These are phyloP conservation scores for Periglandula ipomoeae DNA, from an alignment of 2,329 filamentous ascomycete species.

Conservation along the genomic window DNA sequence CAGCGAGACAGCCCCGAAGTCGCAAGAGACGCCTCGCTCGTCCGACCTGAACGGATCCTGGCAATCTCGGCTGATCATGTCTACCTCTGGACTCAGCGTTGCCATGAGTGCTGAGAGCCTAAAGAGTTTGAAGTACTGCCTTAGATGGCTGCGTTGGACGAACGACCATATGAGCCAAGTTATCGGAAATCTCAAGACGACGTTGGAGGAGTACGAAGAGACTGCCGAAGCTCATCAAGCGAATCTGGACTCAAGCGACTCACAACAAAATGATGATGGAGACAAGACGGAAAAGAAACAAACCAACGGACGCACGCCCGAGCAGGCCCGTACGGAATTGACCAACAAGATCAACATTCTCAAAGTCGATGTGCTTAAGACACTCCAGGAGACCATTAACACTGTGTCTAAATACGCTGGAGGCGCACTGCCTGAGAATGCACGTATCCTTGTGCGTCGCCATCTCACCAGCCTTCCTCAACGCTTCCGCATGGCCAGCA, in stretches of 20 bases:
- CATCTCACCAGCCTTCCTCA: conserved; percentile 80
- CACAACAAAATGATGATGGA: conserved; percentile 3
- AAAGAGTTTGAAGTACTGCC: conserved; percentile 73
- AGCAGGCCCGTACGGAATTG: conserved; percentile 32
- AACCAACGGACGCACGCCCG: conserved; percentile 13
- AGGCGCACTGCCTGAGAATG: conserved; percentile 85
- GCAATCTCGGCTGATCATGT: conserved; percentile 80
- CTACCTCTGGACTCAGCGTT: conserved; percentile 81
- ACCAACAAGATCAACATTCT: conserved; percentile 57
- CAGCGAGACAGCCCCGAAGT: conserved; percentile 43
- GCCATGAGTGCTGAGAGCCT: conserved; percentile 87
- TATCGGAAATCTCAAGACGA: conserved; percentile 62
- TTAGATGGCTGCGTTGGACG: conserved; percentile 70
- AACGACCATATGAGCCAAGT: conserved; percentile 72
- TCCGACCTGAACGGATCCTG: conserved; percentile 39
- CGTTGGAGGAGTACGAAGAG: conserved; percentile 72
- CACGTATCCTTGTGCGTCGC: conserved; percentile 68
- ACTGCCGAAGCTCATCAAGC: neutral
- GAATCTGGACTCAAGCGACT: conserved; percentile 9
- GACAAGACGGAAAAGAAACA: neutral
- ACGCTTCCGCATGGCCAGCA: conserved; percentile 66
- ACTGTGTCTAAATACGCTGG: conserved; percentile 85
- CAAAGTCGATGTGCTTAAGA: conserved; percentile 64
- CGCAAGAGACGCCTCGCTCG: conserved; percentile 18
- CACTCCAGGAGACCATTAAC: conserved; percentile 71